These are phyloP conservation scores for Ajuga chamaepitys DNA, from an alignment of 257 asterid genomes.

Conservation along the genomic window DNA sequence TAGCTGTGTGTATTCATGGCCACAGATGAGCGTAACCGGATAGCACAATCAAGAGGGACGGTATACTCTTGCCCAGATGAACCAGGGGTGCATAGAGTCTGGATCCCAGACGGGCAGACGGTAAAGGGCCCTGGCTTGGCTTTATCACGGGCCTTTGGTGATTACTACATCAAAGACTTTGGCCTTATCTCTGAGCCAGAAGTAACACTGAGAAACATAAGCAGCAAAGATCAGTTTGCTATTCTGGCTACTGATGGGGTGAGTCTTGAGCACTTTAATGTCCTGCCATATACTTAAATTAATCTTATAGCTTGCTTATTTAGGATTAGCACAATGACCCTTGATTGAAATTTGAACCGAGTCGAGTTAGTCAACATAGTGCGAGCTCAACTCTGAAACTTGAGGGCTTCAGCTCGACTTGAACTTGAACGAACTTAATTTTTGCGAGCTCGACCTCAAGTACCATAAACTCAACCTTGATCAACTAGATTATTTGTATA, in stretches of 20 bases:
- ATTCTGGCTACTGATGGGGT: conserved; percentile 88
- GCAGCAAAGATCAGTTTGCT: conserved; percentile 43
- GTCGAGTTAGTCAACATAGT: no score
- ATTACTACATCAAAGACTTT: conserved; percentile 59
- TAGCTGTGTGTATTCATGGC: background rate
- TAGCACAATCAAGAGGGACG: conserved; percentile 50
- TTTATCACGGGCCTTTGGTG: conserved; percentile 77
- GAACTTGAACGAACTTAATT: no score
- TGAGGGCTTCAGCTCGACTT: no score
- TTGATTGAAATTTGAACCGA: no score
- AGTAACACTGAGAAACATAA: conserved; percentile 47
- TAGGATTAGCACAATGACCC: no score
- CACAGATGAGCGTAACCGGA: conserved; percentile 61
- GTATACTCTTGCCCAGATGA: conserved; percentile 49
- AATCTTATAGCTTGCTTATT: background rate
- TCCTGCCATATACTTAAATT: background rate
- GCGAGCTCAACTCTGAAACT: background rate
- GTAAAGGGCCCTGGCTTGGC: conserved; percentile 73
- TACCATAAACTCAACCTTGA: no score
- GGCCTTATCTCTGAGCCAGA: conserved; percentile 83
- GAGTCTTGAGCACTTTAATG: background rate
- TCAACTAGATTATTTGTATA: no score
- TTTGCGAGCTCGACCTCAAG: no score
- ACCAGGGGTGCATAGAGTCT: conserved; percentile 61
- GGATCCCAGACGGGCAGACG: conserved; percentile 58